Evolutionary conservation across 2,329 filamentous ascomycete genomes (phyloP), one percentile per base, ranked within the genome.

Genomic region (Monilinia laxa): DNA sequence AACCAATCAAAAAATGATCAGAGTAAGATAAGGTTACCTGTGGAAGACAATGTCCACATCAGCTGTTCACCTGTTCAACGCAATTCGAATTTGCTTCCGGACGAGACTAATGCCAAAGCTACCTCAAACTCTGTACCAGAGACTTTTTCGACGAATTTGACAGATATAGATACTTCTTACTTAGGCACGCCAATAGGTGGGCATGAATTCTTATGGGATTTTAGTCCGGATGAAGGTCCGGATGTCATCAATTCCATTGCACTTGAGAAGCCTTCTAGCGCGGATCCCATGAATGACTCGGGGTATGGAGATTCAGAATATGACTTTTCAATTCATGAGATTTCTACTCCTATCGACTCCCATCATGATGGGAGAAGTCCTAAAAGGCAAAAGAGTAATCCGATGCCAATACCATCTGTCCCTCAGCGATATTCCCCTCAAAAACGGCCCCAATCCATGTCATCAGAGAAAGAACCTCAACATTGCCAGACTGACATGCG

Each of bases 281-380:
- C 12, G 23, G 35, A 42, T 55, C 28, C 23, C 25, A 31, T 42
- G 25, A 11, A 55, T n/a, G 20, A 55, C n/a, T 28, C 49, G 1
- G 49, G n/a, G 20, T 63, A 63, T 18, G 49, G 31, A 40, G 60
- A 55, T 28, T 40, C 23, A 12, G 60, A 54, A 23, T 31, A 45
- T 31, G 60, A 54, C 23, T 55, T 38, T 31, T 54, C 60, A n/a
- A n/a, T 63, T 42, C 49, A 55, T 63, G 60, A 55, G n/a, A 11
- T 31, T n/a, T 18, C 25, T n/a, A 5, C 25, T 6, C 9, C 56
- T n/a, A 16, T 25, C 18, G 35, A 11, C 23, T 47, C 56, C 7
- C 38, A 57, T 20, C 5, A 42, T 42, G 55, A 57, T 25, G 25
- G 10, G 14, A 20, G 38, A 9, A 57, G 55, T 42, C 38, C n/a